Evolutionary conservation across 2,329 filamentous ascomycete genomes (phyloP).

Genomic region (Saccharata proteae): DNA sequence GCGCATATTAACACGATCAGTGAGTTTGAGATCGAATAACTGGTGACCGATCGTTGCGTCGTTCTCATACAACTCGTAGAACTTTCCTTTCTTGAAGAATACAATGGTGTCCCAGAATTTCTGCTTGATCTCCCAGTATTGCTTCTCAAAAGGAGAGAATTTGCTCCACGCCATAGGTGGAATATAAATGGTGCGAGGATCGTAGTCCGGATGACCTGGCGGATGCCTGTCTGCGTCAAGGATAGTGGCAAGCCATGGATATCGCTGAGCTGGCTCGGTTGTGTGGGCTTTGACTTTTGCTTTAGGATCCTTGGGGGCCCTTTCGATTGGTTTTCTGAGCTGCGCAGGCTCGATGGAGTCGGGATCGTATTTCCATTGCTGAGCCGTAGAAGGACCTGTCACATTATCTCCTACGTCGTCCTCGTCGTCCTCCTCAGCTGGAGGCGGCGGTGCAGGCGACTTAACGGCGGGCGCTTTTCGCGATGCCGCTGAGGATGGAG

Average conservation of each 20-base stretch:
- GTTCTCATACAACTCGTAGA: conserved; percentile 96
- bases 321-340: no score
- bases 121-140: conserved; percentile 99
- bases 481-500: conserved; percentile 41
- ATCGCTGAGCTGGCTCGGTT: conserved; percentile 73
- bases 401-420: conserved; percentile 41
- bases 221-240: conserved; percentile 73
- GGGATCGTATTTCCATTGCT: conserved; percentile 69
- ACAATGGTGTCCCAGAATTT: conserved; percentile 96
- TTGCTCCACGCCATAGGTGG: conserved; percentile 66
- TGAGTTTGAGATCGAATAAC: conserved; percentile 93
- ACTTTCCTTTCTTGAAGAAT: conserved; percentile 99
- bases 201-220: conserved; percentile 72
- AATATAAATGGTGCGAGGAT: conserved; percentile 82
- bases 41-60: conserved; percentile 95
- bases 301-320: conserved; percentile 14
- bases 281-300: conserved; percentile 56
- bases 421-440: conserved; percentile 39
- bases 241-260: conserved; percentile 80
- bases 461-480: conserved; percentile 51
- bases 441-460: conserved; percentile 34
- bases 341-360: conserved; percentile 42
- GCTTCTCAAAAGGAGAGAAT: conserved; percentile 91
- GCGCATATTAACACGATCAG: conserved; percentile 96
- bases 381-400: conserved; percentile 57